Conservation (phyloP, 129 eudicot genomes). For the Saposhnikovia divaricata region DNA sequence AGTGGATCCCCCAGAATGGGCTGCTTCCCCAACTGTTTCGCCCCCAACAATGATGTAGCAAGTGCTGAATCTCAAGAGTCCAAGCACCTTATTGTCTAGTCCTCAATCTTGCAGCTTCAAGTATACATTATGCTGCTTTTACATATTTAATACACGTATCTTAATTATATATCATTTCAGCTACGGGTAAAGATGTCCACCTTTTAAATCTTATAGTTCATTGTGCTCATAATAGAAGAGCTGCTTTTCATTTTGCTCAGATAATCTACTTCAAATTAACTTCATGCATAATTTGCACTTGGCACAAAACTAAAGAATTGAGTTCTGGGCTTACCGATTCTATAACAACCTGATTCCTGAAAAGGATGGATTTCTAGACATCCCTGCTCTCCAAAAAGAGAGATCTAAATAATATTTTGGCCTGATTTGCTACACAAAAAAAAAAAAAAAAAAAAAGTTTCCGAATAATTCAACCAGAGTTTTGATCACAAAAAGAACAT, state of each 20-base stretch:
- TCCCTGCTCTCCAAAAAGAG: background rate
- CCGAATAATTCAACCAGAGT: background rate
- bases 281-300: background rate
- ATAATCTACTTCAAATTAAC: background rate
- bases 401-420: too few relatives aligned
- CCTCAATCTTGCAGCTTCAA: background rate
- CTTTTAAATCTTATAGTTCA: background rate
- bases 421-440: background rate
- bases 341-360: background rate
- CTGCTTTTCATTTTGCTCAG: background rate
- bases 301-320: background rate
- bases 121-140: background rate
- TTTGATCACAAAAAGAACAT: too few relatives aligned
- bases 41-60: background rate
- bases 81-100: background rate
- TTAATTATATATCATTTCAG: background rate
- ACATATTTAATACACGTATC: background rate
- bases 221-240: background rate
- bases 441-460: too few relatives aligned
- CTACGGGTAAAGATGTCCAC: background rate
- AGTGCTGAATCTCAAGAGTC: background rate
- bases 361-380: background rate
- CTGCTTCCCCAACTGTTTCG: background rate
- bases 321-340: background rate
- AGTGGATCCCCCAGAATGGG: background rate